Evolutionary conservation across 2,329 filamentous ascomycete genomes (phyloP).

Genomic region (Aspergillus sp.): DNA sequence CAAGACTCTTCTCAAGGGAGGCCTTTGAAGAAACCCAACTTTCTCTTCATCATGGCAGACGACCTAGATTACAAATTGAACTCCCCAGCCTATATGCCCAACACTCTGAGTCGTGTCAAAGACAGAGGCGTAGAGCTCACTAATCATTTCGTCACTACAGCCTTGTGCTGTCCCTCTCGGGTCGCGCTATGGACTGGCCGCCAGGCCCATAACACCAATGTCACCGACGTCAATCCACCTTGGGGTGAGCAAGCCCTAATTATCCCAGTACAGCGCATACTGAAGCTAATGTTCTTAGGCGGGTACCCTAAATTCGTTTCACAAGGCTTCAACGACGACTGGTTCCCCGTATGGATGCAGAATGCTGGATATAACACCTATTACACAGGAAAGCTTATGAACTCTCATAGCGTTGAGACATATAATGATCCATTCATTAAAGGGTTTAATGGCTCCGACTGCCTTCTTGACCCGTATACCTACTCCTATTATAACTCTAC

Average conservation of each 20-base stretch:
- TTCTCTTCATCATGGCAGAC: conserved; percentile 67
- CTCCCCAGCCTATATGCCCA: conserved; percentile 55
- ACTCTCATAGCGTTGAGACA: conserved; percentile 60
- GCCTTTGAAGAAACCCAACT: conserved; percentile 45
- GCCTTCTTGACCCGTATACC: conserved; percentile 65
- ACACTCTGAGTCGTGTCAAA: background rate
- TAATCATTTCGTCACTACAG: conserved; percentile 61
- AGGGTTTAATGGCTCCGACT: conserved; percentile 61
- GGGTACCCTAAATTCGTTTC: conserved; percentile 65
- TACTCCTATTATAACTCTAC: conserved; percentile 65
- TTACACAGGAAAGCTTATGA: conserved; percentile 70
- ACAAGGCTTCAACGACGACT: conserved; percentile 65
- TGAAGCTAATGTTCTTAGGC: conserved; percentile 31
- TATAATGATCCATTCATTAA: conserved; percentile 59
- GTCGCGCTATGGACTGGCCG: conserved; percentile 64
- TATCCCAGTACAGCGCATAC: background rate
- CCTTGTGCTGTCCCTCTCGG: conserved; percentile 65
- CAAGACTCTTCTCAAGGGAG: no score
- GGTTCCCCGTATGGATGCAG: conserved; percentile 71
- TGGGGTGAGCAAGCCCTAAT: conserved; percentile 17
- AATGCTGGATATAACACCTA: conserved; percentile 66
- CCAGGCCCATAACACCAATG: conserved; percentile 67
- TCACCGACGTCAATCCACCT: conserved; percentile 49
- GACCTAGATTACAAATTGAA: conserved; percentile 57
- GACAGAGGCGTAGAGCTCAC: conserved; percentile 58